Base-by-base conservation (phyloP, 768 basidiomycete species). In the Cystofilobasidium bisporidii region DNA sequence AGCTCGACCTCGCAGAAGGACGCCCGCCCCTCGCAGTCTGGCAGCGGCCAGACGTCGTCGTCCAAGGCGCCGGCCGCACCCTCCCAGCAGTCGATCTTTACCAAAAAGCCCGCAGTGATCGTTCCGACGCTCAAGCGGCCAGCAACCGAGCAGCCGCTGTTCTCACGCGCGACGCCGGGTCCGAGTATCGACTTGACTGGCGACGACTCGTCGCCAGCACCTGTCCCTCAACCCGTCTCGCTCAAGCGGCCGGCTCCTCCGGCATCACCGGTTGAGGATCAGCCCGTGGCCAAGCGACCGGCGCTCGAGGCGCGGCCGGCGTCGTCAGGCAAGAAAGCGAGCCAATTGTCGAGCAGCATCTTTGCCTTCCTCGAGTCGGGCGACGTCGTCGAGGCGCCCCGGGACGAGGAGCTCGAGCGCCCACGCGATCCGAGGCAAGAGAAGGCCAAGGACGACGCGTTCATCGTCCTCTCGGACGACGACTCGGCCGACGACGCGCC, bases 31-130 rank as follows among this genome's bases (percentile, higher is more conserved):
- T n/a, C n/a, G n/a, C n/a, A n/a, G n/a, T n/a, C n/a, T n/a, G n/a
- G n/a, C n/a, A n/a, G n/a, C n/a, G n/a, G n/a, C n/a, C n/a, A n/a
- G n/a, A 3, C 41, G 10, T 20, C 41, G 11, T 43, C 41, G 18
- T 43, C 41, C 15, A 14, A 43, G 41, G 18, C 41, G 12, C 47
- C 47, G 20, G 10, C 47, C 20, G 6, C 20, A 4, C n/a, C n/a
- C n/a, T n/a, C n/a, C n/a, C n/a, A n/a, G n/a, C 47, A 48, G 47
- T 48, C 47, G 47, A n/a, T 48, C 6, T 48, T 48, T n/a, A 48
- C n/a, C n/a, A 48, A 48, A 14, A 48, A 48, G 47, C 47, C 47
- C 36, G 36, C 47, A 24, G 47, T 24, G 4, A 5, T 10, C 4
- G 22, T n/a, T 3, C 11, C 11, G 43, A 15, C 8, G n/a, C 47